Evolutionary conservation across 495 filamentous ascomycete species (phyloP), one percentile per base, ranked within the genome.

Genomic region (Parmelia sp.): DNA sequence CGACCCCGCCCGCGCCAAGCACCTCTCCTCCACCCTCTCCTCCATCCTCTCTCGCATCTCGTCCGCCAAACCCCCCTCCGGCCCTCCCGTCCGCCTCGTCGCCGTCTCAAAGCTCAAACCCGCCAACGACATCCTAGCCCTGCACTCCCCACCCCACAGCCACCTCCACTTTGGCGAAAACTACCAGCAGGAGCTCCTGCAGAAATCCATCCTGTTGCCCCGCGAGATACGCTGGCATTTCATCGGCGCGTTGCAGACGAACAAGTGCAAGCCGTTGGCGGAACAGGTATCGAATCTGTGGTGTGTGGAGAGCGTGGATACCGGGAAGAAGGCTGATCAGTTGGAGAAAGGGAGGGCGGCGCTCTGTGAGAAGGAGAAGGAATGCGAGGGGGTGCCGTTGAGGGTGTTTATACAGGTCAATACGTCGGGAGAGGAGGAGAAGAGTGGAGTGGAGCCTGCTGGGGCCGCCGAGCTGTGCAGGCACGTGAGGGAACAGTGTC

Each of bases 61-160:
- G 8, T 57, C 66, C 31, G 19, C 57, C 40, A 25, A 35, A 55
- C 29, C 45, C 14, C n/a, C 42, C 7, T 27, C 67, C 17, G 21
- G 21, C 7, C 45, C 35, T 14, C 49, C 56, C 33, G 58, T 95
- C 61, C 88, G 94, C 25, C 80, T 97, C 31, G 89, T 98, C 31
- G 92, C 92, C 39, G 92, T 98, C 59, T 96, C 91, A 23, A 98
- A 98, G 74, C 81, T 94, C 68, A 96, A 97, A 74, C 91, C 94
- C 15, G 89, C 86, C 60, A 85, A 88, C 61, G 95, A 97, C 76
- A 86, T 97, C 71, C 80, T 96, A 49, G 86, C 90, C 58, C 82
- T 98, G 4, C 88, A 95, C 78, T 77, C 84, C 64, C 69, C 81
- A 1, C 79, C 81, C 0, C 72, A 62, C 36, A 57, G 36, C 1